Conservation (phyloP, 306 rosid species). For the Vicia sativa region DNA sequence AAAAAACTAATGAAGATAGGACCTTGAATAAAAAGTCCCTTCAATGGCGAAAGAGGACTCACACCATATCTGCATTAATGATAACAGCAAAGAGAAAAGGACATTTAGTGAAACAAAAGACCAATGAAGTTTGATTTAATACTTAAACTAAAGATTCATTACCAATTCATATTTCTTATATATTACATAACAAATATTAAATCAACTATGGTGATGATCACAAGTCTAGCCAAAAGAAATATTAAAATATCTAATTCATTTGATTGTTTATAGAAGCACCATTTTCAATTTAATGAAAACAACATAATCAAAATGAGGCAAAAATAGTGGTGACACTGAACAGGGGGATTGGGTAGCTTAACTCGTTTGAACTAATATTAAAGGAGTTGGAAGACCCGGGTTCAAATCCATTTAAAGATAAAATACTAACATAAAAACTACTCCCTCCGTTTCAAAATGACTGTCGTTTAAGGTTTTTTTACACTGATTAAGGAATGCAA, state of each 20-base stretch:
- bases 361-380: too few species aligned
- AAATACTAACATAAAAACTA: not conserved
- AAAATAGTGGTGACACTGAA: not conserved
- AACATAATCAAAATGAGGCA: slow-evolving; percentile 25
- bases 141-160: slow-evolving; percentile 13
- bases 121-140: slow-evolving; percentile 26
- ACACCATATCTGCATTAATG: slow-evolving; percentile 73
- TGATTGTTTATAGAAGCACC: slow-evolving; percentile 15
- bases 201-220: slow-evolving; percentile 4
- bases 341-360: too few species aligned
- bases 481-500: too few species aligned
- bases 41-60: slow-evolving; percentile 77
- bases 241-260: slow-evolving; percentile 26
- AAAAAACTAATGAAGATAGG: slow-evolving; percentile 89
- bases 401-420: not conserved
- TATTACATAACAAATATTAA: slow-evolving; percentile 3
- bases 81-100: slow-evolving; percentile 38
- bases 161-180: slow-evolving; percentile 5
- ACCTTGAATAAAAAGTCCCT: slow-evolving; percentile 78
- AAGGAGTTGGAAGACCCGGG: not conserved
- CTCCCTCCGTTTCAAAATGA: not conserved
- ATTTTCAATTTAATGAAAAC: slow-evolving; percentile 23
- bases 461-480: too few species aligned
- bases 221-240: slow-evolving; percentile 26
- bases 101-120: slow-evolving; percentile 32